These are phyloP conservation scores for Lactarius sp. DNA, from an alignment of 768 basidiomycete species.

Conservation along the genomic window DNA sequence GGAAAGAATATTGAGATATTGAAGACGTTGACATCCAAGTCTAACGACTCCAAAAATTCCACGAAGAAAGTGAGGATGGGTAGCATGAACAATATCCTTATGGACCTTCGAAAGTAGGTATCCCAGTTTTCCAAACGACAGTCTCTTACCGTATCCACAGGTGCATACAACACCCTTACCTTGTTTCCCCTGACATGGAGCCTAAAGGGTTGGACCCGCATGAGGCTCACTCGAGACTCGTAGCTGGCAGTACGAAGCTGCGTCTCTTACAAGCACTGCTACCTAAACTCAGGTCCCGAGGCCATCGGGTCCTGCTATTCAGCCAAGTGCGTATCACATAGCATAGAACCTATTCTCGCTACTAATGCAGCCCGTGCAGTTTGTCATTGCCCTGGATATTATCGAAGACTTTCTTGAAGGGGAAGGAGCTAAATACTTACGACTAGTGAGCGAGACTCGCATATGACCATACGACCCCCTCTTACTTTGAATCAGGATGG, in stretches of 20 bases:
- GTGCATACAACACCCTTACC: constrained; percentile 89
- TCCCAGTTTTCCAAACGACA: background rate
- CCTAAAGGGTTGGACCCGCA: constrained; percentile 49
- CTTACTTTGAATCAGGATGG: constrained; percentile 62
- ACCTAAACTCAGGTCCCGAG: constrained; percentile 77
- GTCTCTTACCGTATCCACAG: constrained; percentile 35
- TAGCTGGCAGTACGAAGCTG: constrained; percentile 83
- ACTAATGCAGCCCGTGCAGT: constrained; percentile 43
- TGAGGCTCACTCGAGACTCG: constrained; percentile 73
- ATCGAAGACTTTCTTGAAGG: constrained; percentile 85
- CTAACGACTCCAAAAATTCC: constrained; percentile 30
- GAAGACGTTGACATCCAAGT: constrained; percentile 49
- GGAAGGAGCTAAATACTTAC: constrained; percentile 73
- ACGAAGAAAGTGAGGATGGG: constrained; percentile 43
- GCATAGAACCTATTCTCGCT: background rate
- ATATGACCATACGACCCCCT: constrained; percentile 8
- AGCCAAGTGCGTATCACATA: constrained; percentile 60
- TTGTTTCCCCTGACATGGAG: constrained; percentile 77
- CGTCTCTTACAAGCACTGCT: constrained; percentile 70
- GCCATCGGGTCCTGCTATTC: constrained; percentile 87
- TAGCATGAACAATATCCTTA: constrained; percentile 70
- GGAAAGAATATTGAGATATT: constrained; percentile 69
- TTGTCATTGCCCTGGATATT: constrained; percentile 79
- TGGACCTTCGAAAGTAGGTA: constrained; percentile 81
- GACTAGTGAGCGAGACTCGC: constrained; percentile 49